These are phyloP conservation scores for Metschnikowia henanensis DNA, from an alignment of 805 yeast species.

Conservation along the genomic window DNA sequence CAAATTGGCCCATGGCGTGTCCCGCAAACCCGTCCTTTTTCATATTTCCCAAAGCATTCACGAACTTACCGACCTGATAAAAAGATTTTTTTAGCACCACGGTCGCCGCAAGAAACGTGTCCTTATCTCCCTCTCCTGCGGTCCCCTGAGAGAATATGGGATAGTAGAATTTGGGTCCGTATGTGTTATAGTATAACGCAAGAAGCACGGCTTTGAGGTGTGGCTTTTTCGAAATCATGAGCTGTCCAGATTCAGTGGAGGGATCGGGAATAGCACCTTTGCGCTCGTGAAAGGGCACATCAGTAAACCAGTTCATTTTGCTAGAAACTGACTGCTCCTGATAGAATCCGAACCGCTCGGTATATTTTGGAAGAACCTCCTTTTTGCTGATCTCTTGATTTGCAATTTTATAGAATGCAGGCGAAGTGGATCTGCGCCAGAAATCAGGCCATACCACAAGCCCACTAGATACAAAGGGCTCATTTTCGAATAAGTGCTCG, in stretches of 20 bases:
- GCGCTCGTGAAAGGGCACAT: slow-evolving; percentile 30
- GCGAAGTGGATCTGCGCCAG: slow-evolving; percentile 35
- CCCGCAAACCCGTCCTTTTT: slow-evolving; percentile 50
- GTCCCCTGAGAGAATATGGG: slow-evolving; percentile 35
- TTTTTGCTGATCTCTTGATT: slow-evolving; percentile 29
- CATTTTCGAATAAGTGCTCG: slow-evolving; percentile 25
- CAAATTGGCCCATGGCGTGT: slow-evolving; percentile 74
- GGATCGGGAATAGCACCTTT: slow-evolving; percentile 29
- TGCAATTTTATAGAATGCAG: slow-evolving; percentile 33
- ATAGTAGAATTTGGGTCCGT: slow-evolving; percentile 29
- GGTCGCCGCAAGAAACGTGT: slow-evolving; percentile 38
- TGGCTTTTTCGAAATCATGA: slow-evolving; percentile 31
- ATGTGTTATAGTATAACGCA: slow-evolving; percentile 34
- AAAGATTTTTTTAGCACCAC: slow-evolving; percentile 32
- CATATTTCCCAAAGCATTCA: slow-evolving; percentile 53
- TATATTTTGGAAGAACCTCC: slow-evolving; percentile 30
- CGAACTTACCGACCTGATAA: slow-evolving; percentile 41
- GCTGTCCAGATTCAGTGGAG: slow-evolving; percentile 36
- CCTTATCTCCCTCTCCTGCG: slow-evolving; percentile 36
- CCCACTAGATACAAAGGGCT: slow-evolving; percentile 24
- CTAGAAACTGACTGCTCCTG: slow-evolving; percentile 9
- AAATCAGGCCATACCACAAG: slow-evolving; percentile 39
- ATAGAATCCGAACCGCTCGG: slow-evolving; percentile 20
- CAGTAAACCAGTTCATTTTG: no score
- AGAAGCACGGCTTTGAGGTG: slow-evolving; percentile 30